Percentiles rank a stretch among this genome's conserved stretches.
Conservation (phyloP, 1,284 basidiomycete species). For the Puccinia novopanici region DNA sequence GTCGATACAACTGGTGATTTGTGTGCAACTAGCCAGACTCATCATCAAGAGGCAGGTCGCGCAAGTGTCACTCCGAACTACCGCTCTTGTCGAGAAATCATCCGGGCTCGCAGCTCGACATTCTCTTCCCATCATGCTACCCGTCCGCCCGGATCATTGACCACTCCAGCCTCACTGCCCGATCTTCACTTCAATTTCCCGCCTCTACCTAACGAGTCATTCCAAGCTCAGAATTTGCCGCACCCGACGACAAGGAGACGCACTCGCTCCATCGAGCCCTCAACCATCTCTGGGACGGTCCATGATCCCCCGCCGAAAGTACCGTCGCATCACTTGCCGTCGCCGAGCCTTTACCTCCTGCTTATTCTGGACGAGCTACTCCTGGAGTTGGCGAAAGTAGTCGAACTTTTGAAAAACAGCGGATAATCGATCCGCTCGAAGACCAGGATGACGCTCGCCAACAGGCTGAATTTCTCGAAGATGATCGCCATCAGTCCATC, state of each 20-base stretch:
- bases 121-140: neutral
- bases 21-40: neutral
- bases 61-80: conserved; percentile 17
- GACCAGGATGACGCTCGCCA: too few relatives aligned
- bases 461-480: neutral
- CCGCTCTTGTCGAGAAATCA: conserved; percentile 26
- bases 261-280: neutral
- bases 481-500: neutral
- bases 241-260: neutral
- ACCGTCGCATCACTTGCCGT: neutral
- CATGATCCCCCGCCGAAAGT: neutral
- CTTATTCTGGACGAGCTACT: conserved; percentile 20
- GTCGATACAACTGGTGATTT: neutral
- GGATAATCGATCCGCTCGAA: neutral
- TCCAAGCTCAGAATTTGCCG: neutral
- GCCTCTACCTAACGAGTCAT: neutral
- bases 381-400: neutral
- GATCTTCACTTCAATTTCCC: neutral
- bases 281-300: neutral
- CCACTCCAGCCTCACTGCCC: neutral
- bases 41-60: neutral
- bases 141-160: neutral
- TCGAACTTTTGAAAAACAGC: conserved; percentile 13
- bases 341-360: neutral
- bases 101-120: conserved; percentile 14